Conservation (phyloP, 495 filamentous ascomycete genomes). For the Hyaloscypha bicolor region DNA sequence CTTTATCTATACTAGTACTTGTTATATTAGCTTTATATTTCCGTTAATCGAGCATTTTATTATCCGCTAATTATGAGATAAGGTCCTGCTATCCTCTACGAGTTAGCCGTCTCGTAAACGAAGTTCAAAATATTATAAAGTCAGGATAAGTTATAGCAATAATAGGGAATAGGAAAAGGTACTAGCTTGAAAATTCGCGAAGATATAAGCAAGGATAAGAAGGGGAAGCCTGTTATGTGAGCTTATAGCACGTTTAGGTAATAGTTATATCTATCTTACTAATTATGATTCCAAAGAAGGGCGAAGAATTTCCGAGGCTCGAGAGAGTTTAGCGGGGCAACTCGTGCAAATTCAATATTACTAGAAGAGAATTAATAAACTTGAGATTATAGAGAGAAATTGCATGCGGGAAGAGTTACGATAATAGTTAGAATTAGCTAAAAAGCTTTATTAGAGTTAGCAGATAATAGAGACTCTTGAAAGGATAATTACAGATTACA, state of each 20-base stretch:
- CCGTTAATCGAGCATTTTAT: conserved; percentile 24
- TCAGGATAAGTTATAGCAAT: conserved; percentile 23
- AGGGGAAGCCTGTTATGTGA: conserved; percentile 23
- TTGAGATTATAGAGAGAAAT: too few species aligned
- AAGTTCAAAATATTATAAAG: conserved; percentile 31
- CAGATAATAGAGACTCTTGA: too few species aligned
- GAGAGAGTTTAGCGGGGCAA: too few species aligned
- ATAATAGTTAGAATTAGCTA: too few species aligned
- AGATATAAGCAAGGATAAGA: conserved; percentile 28
- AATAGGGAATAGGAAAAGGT: conserved; percentile 27
- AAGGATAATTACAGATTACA: too few species aligned
- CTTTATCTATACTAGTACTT: too few species aligned
- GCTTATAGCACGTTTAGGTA: conserved; percentile 26
- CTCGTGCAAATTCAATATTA: too few species aligned
- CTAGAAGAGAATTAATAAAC: too few species aligned
- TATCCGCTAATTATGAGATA: conserved; percentile 26
- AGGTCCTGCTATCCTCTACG: conserved; percentile 27
- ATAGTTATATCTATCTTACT: too few species aligned
- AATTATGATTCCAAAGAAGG: conserved; percentile 22
- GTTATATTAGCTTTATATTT: conserved; percentile 18
- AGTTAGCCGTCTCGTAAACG: conserved; percentile 24
- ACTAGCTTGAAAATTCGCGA: conserved; percentile 25
- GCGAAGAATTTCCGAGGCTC: conserved; percentile 28
- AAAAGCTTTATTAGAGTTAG: too few species aligned
- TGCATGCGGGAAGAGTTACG: too few species aligned